A percentile compares a stretch with the other conserved stretches of the same genome.
These are phyloP conservation scores for Ehretia macrophylla DNA, from an alignment of 257 asterid species.

Conservation along the genomic window DNA sequence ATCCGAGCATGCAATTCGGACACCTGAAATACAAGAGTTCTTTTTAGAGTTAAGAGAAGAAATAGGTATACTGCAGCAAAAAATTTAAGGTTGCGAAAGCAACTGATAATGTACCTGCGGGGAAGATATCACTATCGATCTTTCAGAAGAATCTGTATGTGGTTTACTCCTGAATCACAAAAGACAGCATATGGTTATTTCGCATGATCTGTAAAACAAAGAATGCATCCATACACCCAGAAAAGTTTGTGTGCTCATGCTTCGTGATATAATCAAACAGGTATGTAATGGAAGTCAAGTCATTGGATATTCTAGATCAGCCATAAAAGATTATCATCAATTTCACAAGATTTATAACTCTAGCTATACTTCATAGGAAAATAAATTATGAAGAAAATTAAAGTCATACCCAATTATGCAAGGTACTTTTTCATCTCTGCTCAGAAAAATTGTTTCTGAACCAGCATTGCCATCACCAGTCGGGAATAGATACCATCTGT, in stretches of 20 bases:
- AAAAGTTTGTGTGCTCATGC: too few relatives aligned
- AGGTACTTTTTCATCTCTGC: constrained; percentile 65
- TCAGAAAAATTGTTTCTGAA: constrained; percentile 61
- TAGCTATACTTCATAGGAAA: neutral
- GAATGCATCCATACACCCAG: neutral
- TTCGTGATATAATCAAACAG: too few relatives aligned
- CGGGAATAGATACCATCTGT: constrained; percentile 75
- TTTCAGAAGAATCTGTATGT: constrained; percentile 51
- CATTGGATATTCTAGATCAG: neutral
- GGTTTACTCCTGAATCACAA: constrained; percentile 48
- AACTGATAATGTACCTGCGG: constrained; percentile 44
- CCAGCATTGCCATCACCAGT: constrained; percentile 46
- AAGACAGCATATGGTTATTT: neutral
- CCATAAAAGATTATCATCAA: neutral
- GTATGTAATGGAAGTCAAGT: too few relatives aligned
- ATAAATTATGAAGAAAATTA: neutral
- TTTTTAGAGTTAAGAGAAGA: neutral
- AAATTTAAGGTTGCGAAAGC: neutral
- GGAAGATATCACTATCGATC: constrained; percentile 48
- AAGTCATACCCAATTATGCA: constrained; percentile 61
- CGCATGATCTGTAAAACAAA: neutral
- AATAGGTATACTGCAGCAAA: neutral
- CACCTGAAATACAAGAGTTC: constrained; percentile 32
- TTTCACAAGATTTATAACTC: neutral
- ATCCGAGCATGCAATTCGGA: constrained; percentile 67